Conservation (phyloP, 805 yeast genomes). For the Yarrowia alimentaria region DNA sequence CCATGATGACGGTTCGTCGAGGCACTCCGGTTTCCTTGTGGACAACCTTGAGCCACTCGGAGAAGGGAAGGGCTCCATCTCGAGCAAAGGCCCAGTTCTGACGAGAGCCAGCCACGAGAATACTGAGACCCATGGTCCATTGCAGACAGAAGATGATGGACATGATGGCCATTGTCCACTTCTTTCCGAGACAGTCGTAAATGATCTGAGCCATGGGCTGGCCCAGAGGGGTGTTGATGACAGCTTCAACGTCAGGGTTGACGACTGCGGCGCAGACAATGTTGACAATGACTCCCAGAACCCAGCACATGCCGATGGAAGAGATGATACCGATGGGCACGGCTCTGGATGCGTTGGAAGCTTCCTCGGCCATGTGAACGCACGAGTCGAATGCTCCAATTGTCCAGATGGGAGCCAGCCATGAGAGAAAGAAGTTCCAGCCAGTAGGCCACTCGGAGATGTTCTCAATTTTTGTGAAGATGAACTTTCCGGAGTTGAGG, state of each 20-base stretch:
- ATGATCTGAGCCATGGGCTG: constrained; percentile 66
- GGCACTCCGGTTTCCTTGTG: constrained; percentile 60
- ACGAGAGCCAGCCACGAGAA: constrained; percentile 62
- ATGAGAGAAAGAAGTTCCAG: constrained; percentile 53
- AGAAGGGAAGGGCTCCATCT: constrained; percentile 70
- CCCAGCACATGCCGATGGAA: constrained; percentile 56
- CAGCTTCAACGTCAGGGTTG: constrained; percentile 45
- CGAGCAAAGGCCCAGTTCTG: constrained; percentile 76
- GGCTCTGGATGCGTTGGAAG: constrained; percentile 57
- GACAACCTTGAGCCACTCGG: constrained; percentile 55
- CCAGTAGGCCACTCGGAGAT: constrained; percentile 58
- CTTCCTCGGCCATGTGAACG: constrained; percentile 73
- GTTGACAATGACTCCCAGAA: constrained; percentile 57
- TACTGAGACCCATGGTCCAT: constrained; percentile 64
- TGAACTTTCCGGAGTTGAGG: constrained; percentile 52
- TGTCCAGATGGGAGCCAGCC: constrained; percentile 73
- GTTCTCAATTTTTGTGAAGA: constrained; percentile 55
- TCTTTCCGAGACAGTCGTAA: constrained; percentile 59
- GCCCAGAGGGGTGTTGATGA: constrained; percentile 51
- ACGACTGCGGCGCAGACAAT: constrained; percentile 56
- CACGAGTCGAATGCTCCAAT: constrained; percentile 72
- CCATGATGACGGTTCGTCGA: constrained; percentile 58
- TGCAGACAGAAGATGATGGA: constrained; percentile 57
- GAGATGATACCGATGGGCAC: constrained; percentile 65
- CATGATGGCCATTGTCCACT: constrained; percentile 66